Conservation (phyloP, 2,329 filamentous ascomycete species). For the Penicillium concentricum region DNA sequence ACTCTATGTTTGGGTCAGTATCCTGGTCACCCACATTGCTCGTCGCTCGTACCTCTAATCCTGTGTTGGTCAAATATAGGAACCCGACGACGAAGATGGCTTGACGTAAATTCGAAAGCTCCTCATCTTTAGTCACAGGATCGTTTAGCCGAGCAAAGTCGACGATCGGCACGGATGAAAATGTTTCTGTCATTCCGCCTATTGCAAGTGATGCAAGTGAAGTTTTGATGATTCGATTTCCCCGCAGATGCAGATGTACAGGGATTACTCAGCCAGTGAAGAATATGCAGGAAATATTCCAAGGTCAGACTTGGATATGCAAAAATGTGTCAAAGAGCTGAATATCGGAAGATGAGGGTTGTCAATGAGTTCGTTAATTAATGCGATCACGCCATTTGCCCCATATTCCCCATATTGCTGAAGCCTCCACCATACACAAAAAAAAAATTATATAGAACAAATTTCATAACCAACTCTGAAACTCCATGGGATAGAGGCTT, state of each 20-base stretch:
- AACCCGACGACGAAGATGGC: conserved; percentile 39
- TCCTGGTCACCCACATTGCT: not conserved
- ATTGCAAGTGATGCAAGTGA: not conserved
- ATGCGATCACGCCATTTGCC: not conserved
- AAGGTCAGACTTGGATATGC: too few relatives aligned
- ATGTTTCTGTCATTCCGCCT: conserved; percentile 23
- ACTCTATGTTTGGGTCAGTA: conserved; percentile 10
- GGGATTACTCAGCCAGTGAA: conserved; percentile 2
- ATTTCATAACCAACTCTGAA: not conserved
- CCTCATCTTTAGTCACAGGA: conserved; percentile 23
- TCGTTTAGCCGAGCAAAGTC: conserved; percentile 29
- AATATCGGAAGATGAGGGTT: not conserved
- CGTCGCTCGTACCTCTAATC: conserved; percentile 28
- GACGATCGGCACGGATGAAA: conserved; percentile 32
- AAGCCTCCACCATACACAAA: not conserved
- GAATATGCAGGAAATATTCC: too few relatives aligned
- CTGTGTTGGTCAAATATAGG: conserved; percentile 37
- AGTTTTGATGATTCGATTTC: not conserved
- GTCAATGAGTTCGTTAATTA: not conserved
- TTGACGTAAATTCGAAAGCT: conserved; percentile 28
- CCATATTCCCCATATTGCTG: not conserved
- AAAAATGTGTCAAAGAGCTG: not conserved
- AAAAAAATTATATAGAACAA: too few relatives aligned
- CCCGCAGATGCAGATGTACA: conserved; percentile 1
- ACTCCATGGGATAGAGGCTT: not conserved